Evolutionary conservation across 768 basidiomycete genomes (phyloP), one percentile per base, ranked within the genome.

Genomic region (Mycena capillaripes): DNA sequence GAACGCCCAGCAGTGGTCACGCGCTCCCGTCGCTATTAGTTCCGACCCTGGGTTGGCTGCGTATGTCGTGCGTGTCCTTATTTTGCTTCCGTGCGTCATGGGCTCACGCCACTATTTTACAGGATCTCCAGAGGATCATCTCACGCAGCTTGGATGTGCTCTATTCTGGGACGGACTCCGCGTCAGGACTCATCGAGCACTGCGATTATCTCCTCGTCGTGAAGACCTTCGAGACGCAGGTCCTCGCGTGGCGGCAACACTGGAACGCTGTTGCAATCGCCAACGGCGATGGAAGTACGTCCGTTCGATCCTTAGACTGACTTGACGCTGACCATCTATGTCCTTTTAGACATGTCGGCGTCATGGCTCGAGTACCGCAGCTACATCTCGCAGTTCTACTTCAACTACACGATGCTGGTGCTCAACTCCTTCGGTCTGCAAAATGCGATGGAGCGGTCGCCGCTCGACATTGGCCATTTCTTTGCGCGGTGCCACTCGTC

Each of bases 391-490:
- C 84, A 89, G 74, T 97, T 96, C 78, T 96, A 95, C 80, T 93
- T 89, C 83, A 89, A 95, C 79, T 97, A 97, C 77, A 90, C 92
- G 29, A 89, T 90, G 83, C 89, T 99, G 61, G 95, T 98, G 42
- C 84, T 98, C 69, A 97, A 98, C 79, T 97, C 97, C 1, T 99
- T 99, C 76, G 97, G 97, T 14, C 87, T 99, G 50, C 97, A 99
- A 81, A 95, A 97, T 78, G 96, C 97, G n/a, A 83, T 98, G 66
- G 97, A 97, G 81, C 88, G 89, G 23, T 87, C 89, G 4, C 82
- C 88, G 0, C 81, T 93, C 50, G 91, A 96, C 78, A 91, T 95
- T 48, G 91, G 91, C 0, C 92, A 96, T 82, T 96, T 96, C 84
- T 96, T 96, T 78, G 89, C 91, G 17, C 89, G 94, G 38, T 93